Conservation (phyloP, 371 early-diverging fungal genomes). For the Rhizomucor pusillus region DNA sequence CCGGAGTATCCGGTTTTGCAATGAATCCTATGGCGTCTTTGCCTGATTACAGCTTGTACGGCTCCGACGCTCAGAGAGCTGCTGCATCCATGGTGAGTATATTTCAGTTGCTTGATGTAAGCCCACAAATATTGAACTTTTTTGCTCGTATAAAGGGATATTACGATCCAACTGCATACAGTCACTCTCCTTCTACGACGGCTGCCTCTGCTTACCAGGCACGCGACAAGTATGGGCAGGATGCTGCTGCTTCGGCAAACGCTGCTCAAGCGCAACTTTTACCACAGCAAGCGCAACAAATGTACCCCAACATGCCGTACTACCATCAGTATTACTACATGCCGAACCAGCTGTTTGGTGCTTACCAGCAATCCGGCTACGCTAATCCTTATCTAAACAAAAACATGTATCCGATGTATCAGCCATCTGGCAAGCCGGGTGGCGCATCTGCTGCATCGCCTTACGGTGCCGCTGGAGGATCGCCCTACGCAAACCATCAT, state of each 20-base stretch:
- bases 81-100: conserved; percentile 30
- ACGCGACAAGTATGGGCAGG: conserved; percentile 25
- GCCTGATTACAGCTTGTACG: conserved; percentile 34
- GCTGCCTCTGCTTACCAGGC: conserved; percentile 22
- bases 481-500: neutral
- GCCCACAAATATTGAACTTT: neutral
- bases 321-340: conserved; percentile 69
- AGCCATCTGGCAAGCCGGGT: conserved; percentile 35
- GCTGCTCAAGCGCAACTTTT: neutral
- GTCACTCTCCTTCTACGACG: conserved; percentile 20
- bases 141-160: conserved; percentile 22
- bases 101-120: neutral
- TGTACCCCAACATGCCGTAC: conserved; percentile 47
- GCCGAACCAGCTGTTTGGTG: conserved; percentile 61
- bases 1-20: conserved; percentile 48
- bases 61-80: conserved; percentile 24
- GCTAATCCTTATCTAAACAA: conserved; percentile 86
- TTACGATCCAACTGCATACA: conserved; percentile 37
- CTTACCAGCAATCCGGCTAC: conserved; percentile 67
- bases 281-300: conserved; percentile 12
- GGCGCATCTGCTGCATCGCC: conserved; percentile 40
- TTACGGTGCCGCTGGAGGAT: conserved; percentile 38
- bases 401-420: conserved; percentile 77
- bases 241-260: conserved; percentile 19
- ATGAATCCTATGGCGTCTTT: conserved; percentile 55